Percentiles rank a stretch among this genome's conserved stretches.
Evolutionary conservation across 139 green algal genomes (phyloP).

Genomic region (Chlorella sp.): DNA sequence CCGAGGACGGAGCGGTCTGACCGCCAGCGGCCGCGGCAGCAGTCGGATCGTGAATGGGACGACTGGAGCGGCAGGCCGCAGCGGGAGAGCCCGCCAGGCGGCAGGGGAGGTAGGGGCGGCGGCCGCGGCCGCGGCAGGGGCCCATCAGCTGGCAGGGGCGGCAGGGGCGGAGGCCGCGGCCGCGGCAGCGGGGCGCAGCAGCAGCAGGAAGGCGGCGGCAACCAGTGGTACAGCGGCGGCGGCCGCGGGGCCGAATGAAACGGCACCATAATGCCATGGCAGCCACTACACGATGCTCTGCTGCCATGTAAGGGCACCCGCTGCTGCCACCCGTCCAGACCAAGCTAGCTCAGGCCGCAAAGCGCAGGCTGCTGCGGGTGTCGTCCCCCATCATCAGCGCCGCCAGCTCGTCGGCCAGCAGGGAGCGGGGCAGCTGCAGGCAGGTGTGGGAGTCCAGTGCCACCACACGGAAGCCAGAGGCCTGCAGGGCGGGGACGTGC

Average conservation of each 20-base stretch:
- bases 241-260: not conserved
- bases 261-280: too few species aligned
- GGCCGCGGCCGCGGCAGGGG: not conserved
- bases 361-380: not conserved
- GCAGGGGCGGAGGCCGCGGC: not conserved
- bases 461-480: not conserved
- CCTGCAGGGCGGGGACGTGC: too few species aligned
- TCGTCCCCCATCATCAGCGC: conserved; percentile 1
- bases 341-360: not conserved
- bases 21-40: not conserved
- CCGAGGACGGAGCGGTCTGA: not conserved
- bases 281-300: too few species aligned
- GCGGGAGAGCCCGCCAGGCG: not conserved
- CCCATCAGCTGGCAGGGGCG: not conserved
- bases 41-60: not conserved
- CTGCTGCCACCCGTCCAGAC: too few species aligned
- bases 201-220: not conserved
- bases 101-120: not conserved
- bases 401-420: conserved; percentile 4
- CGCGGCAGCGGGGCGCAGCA: not conserved
- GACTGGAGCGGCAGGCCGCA: not conserved
- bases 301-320: too few species aligned
- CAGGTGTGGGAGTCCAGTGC: not conserved
- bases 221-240: not conserved
- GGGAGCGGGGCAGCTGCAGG: conserved; percentile 1